Evolutionary conservation across 2,329 filamentous ascomycete species (phyloP).

Genomic region (Beauveria rudraprayagi): DNA sequence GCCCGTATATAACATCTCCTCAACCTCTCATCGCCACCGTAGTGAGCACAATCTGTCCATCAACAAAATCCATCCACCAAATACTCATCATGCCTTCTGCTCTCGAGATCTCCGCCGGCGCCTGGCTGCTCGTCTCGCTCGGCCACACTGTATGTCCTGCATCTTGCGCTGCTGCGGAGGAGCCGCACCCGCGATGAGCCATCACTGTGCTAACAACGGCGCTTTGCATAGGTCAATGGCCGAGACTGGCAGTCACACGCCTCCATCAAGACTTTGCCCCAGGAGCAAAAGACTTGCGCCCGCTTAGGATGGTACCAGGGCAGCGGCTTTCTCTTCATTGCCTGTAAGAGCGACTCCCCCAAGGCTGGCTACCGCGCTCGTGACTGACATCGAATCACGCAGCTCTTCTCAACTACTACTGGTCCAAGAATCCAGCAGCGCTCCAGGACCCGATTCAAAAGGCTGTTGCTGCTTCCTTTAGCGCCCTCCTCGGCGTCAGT

Average conservation of each 20-base stretch:
- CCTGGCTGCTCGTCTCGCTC: slow-evolving; percentile 2
- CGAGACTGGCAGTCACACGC: slow-evolving; percentile 5
- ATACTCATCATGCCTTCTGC: slow-evolving; percentile 3
- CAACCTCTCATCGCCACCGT: neutral
- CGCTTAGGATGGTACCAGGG: slow-evolving; percentile 5
- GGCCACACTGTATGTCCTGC: slow-evolving; percentile 2
- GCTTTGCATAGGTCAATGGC: neutral
- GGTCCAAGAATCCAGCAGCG: slow-evolving; percentile 7
- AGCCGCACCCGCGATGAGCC: neutral
- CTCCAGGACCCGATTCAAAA: slow-evolving; percentile 9
- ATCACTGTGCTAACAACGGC: neutral
- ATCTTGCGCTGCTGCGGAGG: neutral
- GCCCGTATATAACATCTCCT: neutral
- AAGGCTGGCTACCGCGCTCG: neutral
- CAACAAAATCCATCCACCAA: neutral
- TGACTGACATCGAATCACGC: neutral
- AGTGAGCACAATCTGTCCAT: neutral
- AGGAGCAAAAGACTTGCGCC: slow-evolving; percentile 1
- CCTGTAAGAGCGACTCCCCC: neutral
- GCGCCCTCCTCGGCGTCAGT: neutral
- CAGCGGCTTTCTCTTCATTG: slow-evolving; percentile 1
- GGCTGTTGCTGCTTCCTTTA: neutral
- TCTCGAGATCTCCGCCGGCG: slow-evolving; percentile 4
- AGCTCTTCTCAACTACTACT: slow-evolving; percentile 11
- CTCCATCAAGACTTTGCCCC: slow-evolving; percentile 2